A percentile compares a stretch with the other conserved stretches of the same genome.
These are phyloP conservation scores for Alternaria triticina DNA, from an alignment of 2,329 filamentous ascomycete species.

Conservation along the genomic window DNA sequence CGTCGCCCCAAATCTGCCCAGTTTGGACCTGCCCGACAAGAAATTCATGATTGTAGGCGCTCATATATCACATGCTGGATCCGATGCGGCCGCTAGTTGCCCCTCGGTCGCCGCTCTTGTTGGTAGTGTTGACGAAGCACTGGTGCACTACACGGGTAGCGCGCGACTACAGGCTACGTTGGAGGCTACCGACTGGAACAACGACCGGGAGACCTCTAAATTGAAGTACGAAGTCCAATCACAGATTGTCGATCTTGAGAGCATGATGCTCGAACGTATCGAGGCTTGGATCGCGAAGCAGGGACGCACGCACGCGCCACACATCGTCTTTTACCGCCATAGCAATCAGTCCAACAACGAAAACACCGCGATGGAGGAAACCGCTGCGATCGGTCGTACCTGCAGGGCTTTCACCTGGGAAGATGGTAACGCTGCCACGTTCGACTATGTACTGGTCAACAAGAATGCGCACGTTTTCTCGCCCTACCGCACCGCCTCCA, in stretches of 20 bases:
- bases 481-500: neutral
- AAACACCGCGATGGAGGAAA: neutral
- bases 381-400: neutral
- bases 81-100: neutral
- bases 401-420: neutral
- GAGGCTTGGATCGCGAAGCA: neutral
- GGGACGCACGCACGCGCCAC: neutral
- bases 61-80: constrained; percentile 4
- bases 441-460: neutral
- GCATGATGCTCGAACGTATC: constrained; percentile 5
- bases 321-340: constrained; percentile 4
- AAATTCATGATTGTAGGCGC: constrained; percentile 2
- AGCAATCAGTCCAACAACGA: neutral
- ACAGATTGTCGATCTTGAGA: neutral
- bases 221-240: neutral
- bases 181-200: neutral
- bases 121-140: neutral
- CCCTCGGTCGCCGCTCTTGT: constrained; percentile 9
- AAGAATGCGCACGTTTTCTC: neutral
- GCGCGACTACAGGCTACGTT: neutral
- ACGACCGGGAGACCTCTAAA: neutral
- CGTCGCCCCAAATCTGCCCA: neutral
- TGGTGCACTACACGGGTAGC: neutral
- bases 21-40: neutral
- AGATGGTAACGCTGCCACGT: neutral